Evolutionary conservation across 805 yeast species (phyloP).

Genomic region (Candida xyloterini): DNA sequence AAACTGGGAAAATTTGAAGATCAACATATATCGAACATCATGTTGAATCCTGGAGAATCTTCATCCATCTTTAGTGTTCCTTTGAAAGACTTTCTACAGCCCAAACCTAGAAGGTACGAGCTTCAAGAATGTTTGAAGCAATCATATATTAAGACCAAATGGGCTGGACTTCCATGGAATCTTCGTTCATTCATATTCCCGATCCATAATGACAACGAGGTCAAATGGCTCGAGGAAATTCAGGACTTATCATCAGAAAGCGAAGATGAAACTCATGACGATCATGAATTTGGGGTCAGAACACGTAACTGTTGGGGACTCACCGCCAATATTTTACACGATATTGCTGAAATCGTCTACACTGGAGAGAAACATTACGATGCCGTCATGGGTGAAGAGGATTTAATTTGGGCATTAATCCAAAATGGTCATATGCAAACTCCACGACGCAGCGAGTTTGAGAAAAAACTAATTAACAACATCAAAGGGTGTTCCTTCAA

Average conservation of each 20-base stretch:
- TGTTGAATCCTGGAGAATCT: slow-evolving; percentile 74
- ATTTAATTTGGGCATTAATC: slow-evolving; percentile 51
- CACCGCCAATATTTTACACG: slow-evolving; percentile 76
- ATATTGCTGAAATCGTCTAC: slow-evolving; percentile 56
- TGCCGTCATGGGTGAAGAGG: slow-evolving; percentile 57
- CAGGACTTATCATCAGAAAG: slow-evolving; percentile 59
- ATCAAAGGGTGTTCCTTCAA: slow-evolving; percentile 41
- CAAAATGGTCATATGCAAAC: slow-evolving; percentile 51
- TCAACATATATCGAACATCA: slow-evolving; percentile 35
- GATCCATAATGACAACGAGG: slow-evolving; percentile 51
- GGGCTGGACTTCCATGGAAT: slow-evolving; percentile 76
- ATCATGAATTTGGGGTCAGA: slow-evolving; percentile 39
- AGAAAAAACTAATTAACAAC: slow-evolving; percentile 47
- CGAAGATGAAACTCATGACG: slow-evolving; percentile 38
- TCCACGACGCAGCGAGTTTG: slow-evolving; percentile 50
- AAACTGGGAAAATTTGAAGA: slow-evolving; percentile 26
- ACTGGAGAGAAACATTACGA: slow-evolving; percentile 34
- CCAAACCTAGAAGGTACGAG: slow-evolving; percentile 27
- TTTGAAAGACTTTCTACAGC: slow-evolving; percentile 51
- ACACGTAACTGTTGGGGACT: slow-evolving; percentile 80
- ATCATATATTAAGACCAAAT: slow-evolving; percentile 40
- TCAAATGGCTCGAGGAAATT: slow-evolving; percentile 59
- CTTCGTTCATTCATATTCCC: slow-evolving; percentile 62
- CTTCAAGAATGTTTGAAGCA: slow-evolving; percentile 34
- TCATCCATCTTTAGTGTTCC: slow-evolving; percentile 71